These are phyloP conservation scores for Astrothelium macrocarpum DNA, from an alignment of 495 filamentous ascomycete genomes.

Conservation along the genomic window DNA sequence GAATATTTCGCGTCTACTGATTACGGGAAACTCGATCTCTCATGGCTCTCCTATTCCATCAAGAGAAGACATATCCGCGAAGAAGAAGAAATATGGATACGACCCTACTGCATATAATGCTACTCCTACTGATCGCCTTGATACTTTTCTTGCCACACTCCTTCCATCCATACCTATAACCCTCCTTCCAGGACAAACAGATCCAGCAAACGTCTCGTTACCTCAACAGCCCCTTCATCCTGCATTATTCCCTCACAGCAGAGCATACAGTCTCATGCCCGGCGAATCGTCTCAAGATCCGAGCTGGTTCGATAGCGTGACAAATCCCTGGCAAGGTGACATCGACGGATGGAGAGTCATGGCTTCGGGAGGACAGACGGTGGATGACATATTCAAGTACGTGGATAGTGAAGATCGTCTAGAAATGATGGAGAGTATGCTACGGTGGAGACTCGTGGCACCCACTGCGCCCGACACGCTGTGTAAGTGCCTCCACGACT, in stretches of 20 bases:
- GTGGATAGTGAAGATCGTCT: slow-evolving; percentile 64
- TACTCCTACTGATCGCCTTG: slow-evolving; percentile 68
- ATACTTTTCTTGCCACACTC: slow-evolving; percentile 69
- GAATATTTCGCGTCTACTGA: slow-evolving; percentile 72
- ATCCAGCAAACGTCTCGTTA: slow-evolving; percentile 47
- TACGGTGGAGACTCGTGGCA: slow-evolving; percentile 84
- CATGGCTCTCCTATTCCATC: slow-evolving; percentile 35
- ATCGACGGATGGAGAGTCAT: slow-evolving; percentile 79
- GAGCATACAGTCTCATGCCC: slow-evolving; percentile 46
- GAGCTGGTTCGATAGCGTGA: slow-evolving; percentile 79
- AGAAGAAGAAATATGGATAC: slow-evolving; percentile 89
- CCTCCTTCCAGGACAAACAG: slow-evolving; percentile 43
- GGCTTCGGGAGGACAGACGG: slow-evolving; percentile 79
- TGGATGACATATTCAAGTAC: slow-evolving; percentile 90
- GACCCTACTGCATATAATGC: slow-evolving; percentile 81
- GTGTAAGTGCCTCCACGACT: slow-evolving; percentile 58
- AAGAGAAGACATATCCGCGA: slow-evolving; percentile 41
- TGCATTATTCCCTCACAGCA: slow-evolving; percentile 45
- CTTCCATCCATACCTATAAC: slow-evolving; percentile 47
- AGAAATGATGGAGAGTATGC: slow-evolving; percentile 82
- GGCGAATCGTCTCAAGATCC: slow-evolving; percentile 38
- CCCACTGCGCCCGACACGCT: slow-evolving; percentile 94
- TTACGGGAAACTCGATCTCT: slow-evolving; percentile 81
- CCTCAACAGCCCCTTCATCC: slow-evolving; percentile 35
- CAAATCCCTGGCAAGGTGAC: slow-evolving; percentile 87